Evolutionary conservation across 208 protist species (phyloP), one percentile per base, ranked within the genome.

Genomic region (Leishmania guyanensis): DNA sequence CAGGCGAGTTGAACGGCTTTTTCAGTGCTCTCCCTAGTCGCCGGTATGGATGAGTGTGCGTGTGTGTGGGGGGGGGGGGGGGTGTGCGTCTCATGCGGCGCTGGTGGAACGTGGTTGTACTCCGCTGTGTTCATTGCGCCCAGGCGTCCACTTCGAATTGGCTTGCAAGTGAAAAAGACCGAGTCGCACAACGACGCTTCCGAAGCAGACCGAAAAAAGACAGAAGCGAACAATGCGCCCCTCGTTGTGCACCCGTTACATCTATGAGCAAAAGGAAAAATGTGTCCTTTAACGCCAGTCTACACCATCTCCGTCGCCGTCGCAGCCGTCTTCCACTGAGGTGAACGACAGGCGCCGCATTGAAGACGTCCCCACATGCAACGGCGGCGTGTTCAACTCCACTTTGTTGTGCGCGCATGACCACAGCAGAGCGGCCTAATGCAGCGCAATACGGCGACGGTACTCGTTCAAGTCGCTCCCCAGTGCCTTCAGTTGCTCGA

Each of bases 401-500:
- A 12, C 53, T 26, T 46, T 73, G 20, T 14, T 73, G 39, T 4
- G 3, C 22, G 20, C 29, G 69, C 4, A n/a, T 29, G 5, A 53
- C 10, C 43, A 73, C 20, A 12, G 22, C 20, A 53, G 43, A 46
- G 39, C 22, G 10, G 16, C 72, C 14, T 76, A 4, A 36, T 66
- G 39, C 43, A 56, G 60, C 60, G 29, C 56, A 51, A 12, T 58
- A 74, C 70, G 58, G 50, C 66, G 78, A 72, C 53, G 74, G n/a
- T 29, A n/a, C 20, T 77, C 74, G 17, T 65, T 36, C 56, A 68
- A 65, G 48, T 60, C 62, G 20, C 50, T 79, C 77, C 80, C 82
- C 10, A 78, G 26, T 26, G 77, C 33, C 64, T 68, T 72, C 64
- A 85, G 26, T 5, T 60, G 69, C 46, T 56, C 72, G 9, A 85